A percentile compares a stretch with the other conserved stretches of the same genome.
These are phyloP conservation scores for Pilaira anomala DNA, from an alignment of 192 early-diverging fungal genomes.

Conservation along the genomic window DNA sequence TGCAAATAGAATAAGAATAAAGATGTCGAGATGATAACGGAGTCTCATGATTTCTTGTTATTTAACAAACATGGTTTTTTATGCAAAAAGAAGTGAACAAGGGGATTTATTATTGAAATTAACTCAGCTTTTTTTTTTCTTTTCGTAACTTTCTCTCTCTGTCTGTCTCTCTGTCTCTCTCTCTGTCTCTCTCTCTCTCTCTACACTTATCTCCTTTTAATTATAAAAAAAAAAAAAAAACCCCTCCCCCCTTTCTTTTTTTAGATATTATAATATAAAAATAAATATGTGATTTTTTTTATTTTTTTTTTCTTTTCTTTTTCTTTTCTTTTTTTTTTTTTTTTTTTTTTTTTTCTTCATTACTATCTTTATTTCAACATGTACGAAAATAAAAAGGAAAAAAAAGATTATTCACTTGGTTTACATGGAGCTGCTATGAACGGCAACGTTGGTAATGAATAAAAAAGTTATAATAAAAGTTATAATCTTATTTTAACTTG, in stretches of 20 bases:
- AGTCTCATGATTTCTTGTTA: too few species aligned
- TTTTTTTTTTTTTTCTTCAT: neutral
- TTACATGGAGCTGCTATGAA: slow-evolving; percentile 52
- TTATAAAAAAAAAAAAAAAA: too few species aligned
- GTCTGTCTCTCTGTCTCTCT: neutral
- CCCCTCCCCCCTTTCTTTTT: slow-evolving; percentile 15
- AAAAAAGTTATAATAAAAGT: neutral
- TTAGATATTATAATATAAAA: neutral
- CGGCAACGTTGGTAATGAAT: slow-evolving; percentile 49
- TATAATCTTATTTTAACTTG: neutral
- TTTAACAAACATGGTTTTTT: too few species aligned
- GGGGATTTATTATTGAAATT: too few species aligned
- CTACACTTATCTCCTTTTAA: neutral
- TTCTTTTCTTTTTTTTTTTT: neutral
- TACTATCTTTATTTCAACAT: neutral
- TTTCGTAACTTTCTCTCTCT: neutral
- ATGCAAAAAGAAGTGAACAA: too few species aligned
- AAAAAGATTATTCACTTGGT: slow-evolving; percentile 34
- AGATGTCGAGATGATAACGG: too few species aligned
- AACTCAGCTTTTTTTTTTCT: neutral
- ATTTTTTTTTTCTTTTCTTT: neutral
- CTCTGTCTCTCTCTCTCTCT: neutral
- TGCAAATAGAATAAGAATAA: too few species aligned
- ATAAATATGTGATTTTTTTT: neutral
- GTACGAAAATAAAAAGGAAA: slow-evolving; percentile 23